These are phyloP conservation scores for Cucurbita maxima DNA, from an alignment of 306 rosid genomes.

Conservation along the genomic window DNA sequence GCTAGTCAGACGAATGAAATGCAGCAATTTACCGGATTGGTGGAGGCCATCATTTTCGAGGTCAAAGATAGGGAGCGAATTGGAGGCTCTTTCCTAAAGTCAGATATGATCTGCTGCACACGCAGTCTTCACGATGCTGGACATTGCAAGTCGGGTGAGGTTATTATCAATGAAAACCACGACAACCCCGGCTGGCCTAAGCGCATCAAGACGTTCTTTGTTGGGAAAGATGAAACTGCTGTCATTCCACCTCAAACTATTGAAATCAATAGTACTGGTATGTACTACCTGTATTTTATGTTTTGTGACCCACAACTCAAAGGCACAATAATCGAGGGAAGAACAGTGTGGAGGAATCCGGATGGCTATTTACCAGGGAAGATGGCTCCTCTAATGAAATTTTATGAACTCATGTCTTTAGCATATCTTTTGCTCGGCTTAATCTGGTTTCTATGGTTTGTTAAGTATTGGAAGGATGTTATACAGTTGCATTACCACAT, in stretches of 20 bases:
- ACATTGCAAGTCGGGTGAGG: conserved; percentile 54
- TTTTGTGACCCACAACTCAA: conserved; percentile 53
- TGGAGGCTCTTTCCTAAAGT: conserved; percentile 53
- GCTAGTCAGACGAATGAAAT: conserved; percentile 27
- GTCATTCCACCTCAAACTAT: conserved; percentile 21
- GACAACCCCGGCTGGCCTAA: conserved; percentile 35
- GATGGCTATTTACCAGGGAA: conserved; percentile 78
- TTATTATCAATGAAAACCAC: conserved; percentile 39
- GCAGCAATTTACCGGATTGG: conserved; percentile 70
- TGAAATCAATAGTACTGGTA: conserved; percentile 47
- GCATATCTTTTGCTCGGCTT: conserved; percentile 70
- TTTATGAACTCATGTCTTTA: conserved; percentile 69
- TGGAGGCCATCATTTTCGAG: conserved; percentile 71
- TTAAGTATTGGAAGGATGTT: conserved; percentile 71
- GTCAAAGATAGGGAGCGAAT: conserved; percentile 56
- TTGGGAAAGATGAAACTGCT: conserved; percentile 26
- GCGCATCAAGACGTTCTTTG: conserved; percentile 52
- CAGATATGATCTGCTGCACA: conserved; percentile 50
- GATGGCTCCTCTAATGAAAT: conserved; percentile 78
- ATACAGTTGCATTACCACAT: conserved; percentile 75
- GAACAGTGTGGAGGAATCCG: conserved; percentile 81
- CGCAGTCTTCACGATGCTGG: conserved; percentile 22
- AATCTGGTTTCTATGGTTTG: conserved; percentile 69
- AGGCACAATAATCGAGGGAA: conserved; percentile 61
- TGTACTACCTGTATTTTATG: conserved; percentile 89